Percentiles rank a stretch among this genome's conserved stretches.
phyloP scores from a whole-genome alignment of 768 basidiomycete genomes.

The Leccinum subgranulosum region DNA sequence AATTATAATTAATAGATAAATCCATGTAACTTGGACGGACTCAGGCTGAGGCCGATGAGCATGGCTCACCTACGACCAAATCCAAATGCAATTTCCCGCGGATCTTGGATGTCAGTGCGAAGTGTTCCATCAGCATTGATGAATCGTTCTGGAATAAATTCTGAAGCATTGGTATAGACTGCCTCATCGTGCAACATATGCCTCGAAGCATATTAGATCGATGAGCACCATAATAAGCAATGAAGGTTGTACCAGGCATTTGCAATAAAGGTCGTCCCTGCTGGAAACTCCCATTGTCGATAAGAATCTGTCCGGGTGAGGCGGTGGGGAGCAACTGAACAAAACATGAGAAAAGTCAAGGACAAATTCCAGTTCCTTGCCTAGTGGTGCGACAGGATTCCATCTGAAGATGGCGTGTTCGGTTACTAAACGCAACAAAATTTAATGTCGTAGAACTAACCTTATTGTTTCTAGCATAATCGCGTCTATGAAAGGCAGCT shows the following conservation, averaged over 20 bases:
- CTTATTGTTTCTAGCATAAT: slow-evolving; percentile 1
- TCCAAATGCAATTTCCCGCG: not conserved
- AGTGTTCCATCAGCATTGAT: too few relatives aligned
- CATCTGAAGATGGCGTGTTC: not conserved
- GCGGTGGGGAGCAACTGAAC: slow-evolving; percentile 1
- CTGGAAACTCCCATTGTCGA: not conserved
- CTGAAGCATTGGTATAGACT: slow-evolving; percentile 1
- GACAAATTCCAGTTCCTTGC: not conserved
- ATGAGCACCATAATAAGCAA: not conserved
- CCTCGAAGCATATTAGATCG: not conserved
- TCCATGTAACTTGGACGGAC: not conserved
- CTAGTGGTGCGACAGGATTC: slow-evolving; percentile 9
- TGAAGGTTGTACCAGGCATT: not conserved
- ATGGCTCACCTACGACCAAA: slow-evolving; percentile 2
- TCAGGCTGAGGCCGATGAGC: not conserved
- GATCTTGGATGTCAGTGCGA: too few relatives aligned
- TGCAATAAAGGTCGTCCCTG: slow-evolving; percentile 1
- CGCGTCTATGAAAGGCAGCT: slow-evolving; percentile 1
- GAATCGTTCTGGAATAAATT: slow-evolving; percentile 2
- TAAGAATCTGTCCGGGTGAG: slow-evolving; percentile 1
- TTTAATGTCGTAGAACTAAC: not conserved
- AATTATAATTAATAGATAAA: not conserved
- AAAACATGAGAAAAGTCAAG: not conserved
- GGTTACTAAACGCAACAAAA: not conserved
- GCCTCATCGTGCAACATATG: slow-evolving; percentile 4